A percentile compares a stretch with the other conserved stretches of the same genome.
Evolutionary conservation across 441 rosid species (phyloP).

Genomic region (Populus hybrid): DNA sequence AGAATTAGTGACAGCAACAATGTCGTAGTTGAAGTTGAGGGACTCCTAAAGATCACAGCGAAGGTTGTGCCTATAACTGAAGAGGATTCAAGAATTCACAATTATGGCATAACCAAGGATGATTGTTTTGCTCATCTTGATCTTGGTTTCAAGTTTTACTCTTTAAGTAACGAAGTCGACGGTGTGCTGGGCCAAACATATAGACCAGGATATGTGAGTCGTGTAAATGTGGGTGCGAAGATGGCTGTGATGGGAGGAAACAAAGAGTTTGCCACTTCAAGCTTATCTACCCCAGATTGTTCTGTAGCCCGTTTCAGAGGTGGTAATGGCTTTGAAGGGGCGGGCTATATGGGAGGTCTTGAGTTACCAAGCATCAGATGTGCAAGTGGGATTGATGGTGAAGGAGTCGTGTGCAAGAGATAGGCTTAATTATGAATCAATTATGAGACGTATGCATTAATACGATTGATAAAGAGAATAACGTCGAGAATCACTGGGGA

Average conservation of each 20-base stretch:
- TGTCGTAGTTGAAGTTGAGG: slow-evolving; percentile 36
- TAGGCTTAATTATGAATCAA: neutral
- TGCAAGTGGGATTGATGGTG: slow-evolving; percentile 39
- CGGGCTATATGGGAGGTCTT: slow-evolving; percentile 13
- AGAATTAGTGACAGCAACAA: slow-evolving; percentile 39
- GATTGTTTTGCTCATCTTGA: slow-evolving; percentile 62
- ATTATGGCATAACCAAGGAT: slow-evolving; percentile 49
- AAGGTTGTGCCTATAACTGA: slow-evolving; percentile 55
- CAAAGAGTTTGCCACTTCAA: slow-evolving; percentile 38
- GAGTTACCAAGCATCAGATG: slow-evolving; percentile 47
- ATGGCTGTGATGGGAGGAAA: slow-evolving; percentile 63
- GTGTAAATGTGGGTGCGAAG: slow-evolving; percentile 43
- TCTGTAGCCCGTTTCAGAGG: slow-evolving; percentile 37
- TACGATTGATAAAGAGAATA: neutral
- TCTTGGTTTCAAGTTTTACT: slow-evolving; percentile 52
- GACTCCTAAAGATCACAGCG: slow-evolving; percentile 45
- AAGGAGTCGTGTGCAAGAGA: slow-evolving; percentile 57
- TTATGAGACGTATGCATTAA: neutral
- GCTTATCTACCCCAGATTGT: slow-evolving; percentile 42
- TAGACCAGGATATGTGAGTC: slow-evolving; percentile 39
- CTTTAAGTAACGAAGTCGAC: slow-evolving; percentile 39
- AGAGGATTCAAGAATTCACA: slow-evolving; percentile 60
- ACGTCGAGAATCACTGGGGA: neutral
- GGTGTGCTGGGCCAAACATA: slow-evolving; percentile 63
- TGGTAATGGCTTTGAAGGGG: neutral